Conservation (phyloP, 2,329 filamentous ascomycete genomes). For the Achaetomium macrosporum region DNA sequence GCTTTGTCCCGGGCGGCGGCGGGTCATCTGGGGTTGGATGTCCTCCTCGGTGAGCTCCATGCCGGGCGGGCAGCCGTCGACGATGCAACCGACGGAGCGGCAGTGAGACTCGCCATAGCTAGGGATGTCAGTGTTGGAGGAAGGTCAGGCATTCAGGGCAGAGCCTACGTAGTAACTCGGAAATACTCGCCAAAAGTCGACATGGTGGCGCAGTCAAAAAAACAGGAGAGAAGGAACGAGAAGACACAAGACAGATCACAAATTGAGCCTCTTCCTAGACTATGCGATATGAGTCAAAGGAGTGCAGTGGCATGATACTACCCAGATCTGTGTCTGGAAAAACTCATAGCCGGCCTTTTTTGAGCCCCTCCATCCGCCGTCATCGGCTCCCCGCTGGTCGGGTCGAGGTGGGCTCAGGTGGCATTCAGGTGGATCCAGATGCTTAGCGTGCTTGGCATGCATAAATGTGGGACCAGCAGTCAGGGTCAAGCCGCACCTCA, state of each 20-base stretch:
- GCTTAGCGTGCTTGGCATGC: neutral
- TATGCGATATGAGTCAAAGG: no score
- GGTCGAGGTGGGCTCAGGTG: constrained; percentile 1
- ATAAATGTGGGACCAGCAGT: neutral
- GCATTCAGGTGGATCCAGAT: neutral
- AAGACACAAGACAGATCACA: neutral
- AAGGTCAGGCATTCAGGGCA: neutral
- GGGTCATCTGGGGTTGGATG: constrained; percentile 92
- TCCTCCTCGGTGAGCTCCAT: constrained; percentile 78
- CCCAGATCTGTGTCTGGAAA: constrained; percentile 3
- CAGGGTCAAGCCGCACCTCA: neutral
- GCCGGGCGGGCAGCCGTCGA: constrained; percentile 86
- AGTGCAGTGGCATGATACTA: constrained; percentile 3
- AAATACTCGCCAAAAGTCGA: constrained; percentile 84
- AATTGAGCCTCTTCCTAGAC: neutral
- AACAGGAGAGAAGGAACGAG: neutral
- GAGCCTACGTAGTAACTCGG: constrained; percentile 69
- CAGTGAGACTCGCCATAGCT: constrained; percentile 62
- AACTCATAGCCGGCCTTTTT: constrained; percentile 13
- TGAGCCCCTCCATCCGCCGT: constrained; percentile 20
- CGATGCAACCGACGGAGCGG: constrained; percentile 86
- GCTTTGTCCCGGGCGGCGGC: constrained; percentile 82
- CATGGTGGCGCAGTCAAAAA: constrained; percentile 45
- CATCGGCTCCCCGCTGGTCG: constrained; percentile 21
- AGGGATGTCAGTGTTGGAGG: constrained; percentile 7